Base-by-base conservation (phyloP, 1,284 basidiomycete genomes). In the Trametes polyzona region DNA sequence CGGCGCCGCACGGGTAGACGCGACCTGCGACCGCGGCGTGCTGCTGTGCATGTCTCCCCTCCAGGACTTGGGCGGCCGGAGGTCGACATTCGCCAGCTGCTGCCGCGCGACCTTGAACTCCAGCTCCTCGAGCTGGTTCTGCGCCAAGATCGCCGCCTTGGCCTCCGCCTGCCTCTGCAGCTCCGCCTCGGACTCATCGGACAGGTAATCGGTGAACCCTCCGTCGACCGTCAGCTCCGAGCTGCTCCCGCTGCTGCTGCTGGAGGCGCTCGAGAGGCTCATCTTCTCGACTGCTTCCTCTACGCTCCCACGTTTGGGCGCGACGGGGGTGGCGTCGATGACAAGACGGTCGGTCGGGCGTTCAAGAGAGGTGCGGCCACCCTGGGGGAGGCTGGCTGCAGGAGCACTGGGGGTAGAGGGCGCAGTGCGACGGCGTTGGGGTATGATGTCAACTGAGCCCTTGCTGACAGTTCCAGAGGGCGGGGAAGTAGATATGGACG, bases 141-240 rank as follows among this genome's bases (percentile, higher is more conserved):
- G 87, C n/a, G 88, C 89, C 17, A 88, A 71, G 43, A 88, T 68
- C 5, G 84, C 87, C 2, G 90, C 90, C 62, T 81, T 83, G 24
- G 83, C 83, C 66, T 92, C 90, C 10, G 90, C 90, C 71, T 92
- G 90, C 57, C 88, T 78, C 73, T 92, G 90, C 52, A 92, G 73
- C 70, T 92, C 90, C 39, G 85, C 89, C 65, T 92, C 90, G 14
- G 88, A 91, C 71, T 92, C 90, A 67, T 92, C 90, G 23, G 90
- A 92, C 27, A 92, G 73, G 70, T 92, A 92, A 69, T 92, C 90
- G 9, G 90, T 92, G 67, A 92, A 92, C 12, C 84, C 88, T 9
- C 90, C 90, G 65, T 92, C 90, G 11, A 92, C 79, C 9, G 90
- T 92, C 57, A 83, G 83, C 67, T 88, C 88, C 8, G 86, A 86